Base-by-base conservation (phyloP, 495 filamentous ascomycete species). In the Aspergillus nidulans region DNA sequence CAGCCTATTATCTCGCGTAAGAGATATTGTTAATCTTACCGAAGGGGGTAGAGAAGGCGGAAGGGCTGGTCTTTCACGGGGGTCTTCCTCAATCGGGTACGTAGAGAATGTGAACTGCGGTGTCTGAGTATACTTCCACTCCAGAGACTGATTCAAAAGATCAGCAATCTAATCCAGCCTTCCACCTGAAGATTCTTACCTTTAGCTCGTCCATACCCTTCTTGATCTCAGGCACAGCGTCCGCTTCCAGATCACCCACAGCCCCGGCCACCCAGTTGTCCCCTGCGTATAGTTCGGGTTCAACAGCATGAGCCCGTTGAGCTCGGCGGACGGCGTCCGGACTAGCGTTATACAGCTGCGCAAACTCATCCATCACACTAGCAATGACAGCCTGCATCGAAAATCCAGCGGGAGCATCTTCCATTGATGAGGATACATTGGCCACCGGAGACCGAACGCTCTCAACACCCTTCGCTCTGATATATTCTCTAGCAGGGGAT, bases 381-480 rank as follows among this genome's bases (percentile, higher is more conserved):
- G 59, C 52, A 18, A 74, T 70, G 2, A 72, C 70, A 2, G 54
- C 44, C 43, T 74, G 69, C 53, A 66, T 71, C 6, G 69, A 74
- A 58, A 74, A 75, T 24, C 52, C 60, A 23, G 23, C 46, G 20
- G 64, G 65, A 9, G 69, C 67, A 55, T 74, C 64, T 20, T 53
- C 58, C 52, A 79, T 64, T 6, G 62, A 64, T 48, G 74, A 85
- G 23, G 69, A 78, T 7, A 96, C 84, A 77, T 98, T 97, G 19
- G 81, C 77, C 15, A 97, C 83, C 0, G 86, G 82, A 16, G 90
- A 94, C 53, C 88, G 84, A 13, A 97, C 91, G 65, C 94, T 97
- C 63, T 92, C 90, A n/a, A 96, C 91, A 0, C 95, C 94, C 49
- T 85, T 81, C 0, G 91, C 90, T 52, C 80, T 81, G 54, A 97